Conservation (phyloP, 192 early-diverging fungal genomes). For the Fimicolochytrium jonesii region DNA sequence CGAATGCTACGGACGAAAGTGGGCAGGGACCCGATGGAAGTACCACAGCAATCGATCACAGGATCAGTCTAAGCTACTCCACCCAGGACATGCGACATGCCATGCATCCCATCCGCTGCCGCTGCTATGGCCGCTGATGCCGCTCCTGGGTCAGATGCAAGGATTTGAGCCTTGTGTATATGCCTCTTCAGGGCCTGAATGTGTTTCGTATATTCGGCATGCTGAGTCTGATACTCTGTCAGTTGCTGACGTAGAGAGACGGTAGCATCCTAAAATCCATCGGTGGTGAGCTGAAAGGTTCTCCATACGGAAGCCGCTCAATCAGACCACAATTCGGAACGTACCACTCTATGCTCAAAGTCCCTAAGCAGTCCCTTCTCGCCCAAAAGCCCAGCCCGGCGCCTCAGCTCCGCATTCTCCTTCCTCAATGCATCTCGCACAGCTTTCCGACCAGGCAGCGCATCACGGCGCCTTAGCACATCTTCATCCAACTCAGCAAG, state of each 20-base stretch:
- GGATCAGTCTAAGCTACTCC: too few species aligned
- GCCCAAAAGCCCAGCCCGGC: conserved; percentile 53
- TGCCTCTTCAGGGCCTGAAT: conserved; percentile 32
- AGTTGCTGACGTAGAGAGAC: conserved; percentile 23
- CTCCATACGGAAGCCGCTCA: neutral
- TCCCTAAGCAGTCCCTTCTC: conserved; percentile 46
- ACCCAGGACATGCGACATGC: too few species aligned
- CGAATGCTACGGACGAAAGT: too few species aligned
- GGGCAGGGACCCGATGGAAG: too few species aligned
- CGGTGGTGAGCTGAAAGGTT: neutral
- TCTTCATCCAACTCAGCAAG: conserved; percentile 42
- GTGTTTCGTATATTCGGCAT: conserved; percentile 35
- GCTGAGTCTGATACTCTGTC: conserved; percentile 24
- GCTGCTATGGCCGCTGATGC: too few species aligned
- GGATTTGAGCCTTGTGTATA: conserved; percentile 34
- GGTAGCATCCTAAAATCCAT: conserved; percentile 32
- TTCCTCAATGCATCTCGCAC: conserved; percentile 35
- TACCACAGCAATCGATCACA: too few species aligned
- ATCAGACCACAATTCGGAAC: neutral
- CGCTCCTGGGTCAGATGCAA: too few species aligned
- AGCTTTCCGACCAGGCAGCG: conserved; percentile 44
- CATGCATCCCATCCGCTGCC: too few species aligned
- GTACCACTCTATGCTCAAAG: conserved; percentile 53
- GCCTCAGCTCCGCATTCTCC: conserved; percentile 37
- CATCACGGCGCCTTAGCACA: conserved; percentile 42